Conservation (phyloP, 2,329 filamentous ascomycete species). For the Whalleya microplaca region DNA sequence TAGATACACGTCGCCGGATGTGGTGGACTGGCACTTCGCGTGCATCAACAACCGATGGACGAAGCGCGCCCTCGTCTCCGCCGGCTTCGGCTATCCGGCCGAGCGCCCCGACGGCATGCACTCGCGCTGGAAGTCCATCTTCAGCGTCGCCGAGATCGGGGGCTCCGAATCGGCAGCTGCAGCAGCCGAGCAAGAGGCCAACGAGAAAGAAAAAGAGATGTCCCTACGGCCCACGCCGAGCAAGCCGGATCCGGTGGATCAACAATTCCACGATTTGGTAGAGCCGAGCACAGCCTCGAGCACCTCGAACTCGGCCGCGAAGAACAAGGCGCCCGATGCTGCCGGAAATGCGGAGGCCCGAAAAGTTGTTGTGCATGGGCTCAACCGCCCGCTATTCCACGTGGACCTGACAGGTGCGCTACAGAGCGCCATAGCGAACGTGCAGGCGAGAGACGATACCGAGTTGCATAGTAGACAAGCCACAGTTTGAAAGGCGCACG, state of each 20-base stretch:
- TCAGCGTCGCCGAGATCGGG: constrained; percentile 86
- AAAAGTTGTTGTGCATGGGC: constrained; percentile 75
- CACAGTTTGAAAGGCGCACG: neutral
- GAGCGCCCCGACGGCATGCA: constrained; percentile 54
- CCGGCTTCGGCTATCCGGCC: constrained; percentile 85
- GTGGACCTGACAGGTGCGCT: constrained; percentile 88
- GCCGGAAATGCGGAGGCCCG: constrained; percentile 52
- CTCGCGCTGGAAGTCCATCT: constrained; percentile 89
- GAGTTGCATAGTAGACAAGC: constrained; percentile 7
- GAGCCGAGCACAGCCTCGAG: constrained; percentile 31
- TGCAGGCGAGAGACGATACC: constrained; percentile 57
- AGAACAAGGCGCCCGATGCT: constrained; percentile 23
- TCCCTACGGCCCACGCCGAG: constrained; percentile 10
- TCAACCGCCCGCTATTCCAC: constrained; percentile 92
- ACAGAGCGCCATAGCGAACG: constrained; percentile 83
- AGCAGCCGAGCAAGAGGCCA: constrained; percentile 65
- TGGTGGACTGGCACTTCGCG: constrained; percentile 95
- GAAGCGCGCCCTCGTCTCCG: constrained; percentile 83
- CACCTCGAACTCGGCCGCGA: constrained; percentile 26
- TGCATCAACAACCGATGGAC: constrained; percentile 94
- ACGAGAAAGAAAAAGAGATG: constrained; percentile 54
- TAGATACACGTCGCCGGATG: constrained; percentile 76
- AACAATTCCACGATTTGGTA: constrained; percentile 29
- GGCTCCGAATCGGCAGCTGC: constrained; percentile 71
- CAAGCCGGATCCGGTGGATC: constrained; percentile 22